Evolutionary conservation across 2,329 filamentous ascomycete genomes (phyloP).

Genomic region (Hypoxylon sp.): DNA sequence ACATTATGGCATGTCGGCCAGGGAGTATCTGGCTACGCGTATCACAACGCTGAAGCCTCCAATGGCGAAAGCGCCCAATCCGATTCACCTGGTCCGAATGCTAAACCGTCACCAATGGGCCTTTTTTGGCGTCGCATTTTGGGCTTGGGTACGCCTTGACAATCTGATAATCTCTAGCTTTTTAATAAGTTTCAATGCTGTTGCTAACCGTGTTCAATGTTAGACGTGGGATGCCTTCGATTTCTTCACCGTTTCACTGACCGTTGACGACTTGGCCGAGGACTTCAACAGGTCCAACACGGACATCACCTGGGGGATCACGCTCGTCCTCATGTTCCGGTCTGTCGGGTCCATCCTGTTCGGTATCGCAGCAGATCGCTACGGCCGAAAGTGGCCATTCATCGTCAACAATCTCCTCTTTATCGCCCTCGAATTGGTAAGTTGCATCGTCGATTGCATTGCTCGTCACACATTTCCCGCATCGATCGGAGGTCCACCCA

Average conservation of each 20-base stretch:
- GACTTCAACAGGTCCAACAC: constrained; percentile 68
- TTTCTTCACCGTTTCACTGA: constrained; percentile 76
- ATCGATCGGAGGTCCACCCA: constrained; percentile 27
- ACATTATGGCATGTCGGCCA: constrained; percentile 65
- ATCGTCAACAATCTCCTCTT: constrained; percentile 81
- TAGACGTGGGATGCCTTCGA: constrained; percentile 76
- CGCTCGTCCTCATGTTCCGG: constrained; percentile 73
- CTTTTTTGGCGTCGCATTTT: constrained; percentile 69
- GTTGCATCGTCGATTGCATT: constrained; percentile 43
- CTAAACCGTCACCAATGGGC: constrained; percentile 67
- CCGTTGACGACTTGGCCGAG: constrained; percentile 66
- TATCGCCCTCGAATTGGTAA: constrained; percentile 78
- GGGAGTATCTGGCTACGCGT: constrained; percentile 66
- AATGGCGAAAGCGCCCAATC: constrained; percentile 68
- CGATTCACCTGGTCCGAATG: constrained; percentile 64
- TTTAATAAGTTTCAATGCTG: constrained; percentile 1
- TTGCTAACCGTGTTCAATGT: constrained; percentile 26
- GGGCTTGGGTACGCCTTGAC: constrained; percentile 65
- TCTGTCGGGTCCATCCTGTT: constrained; percentile 69
- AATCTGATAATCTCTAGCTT: neutral
- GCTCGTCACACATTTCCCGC: constrained; percentile 25
- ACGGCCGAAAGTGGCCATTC: constrained; percentile 79
- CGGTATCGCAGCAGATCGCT: constrained; percentile 69
- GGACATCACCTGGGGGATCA: constrained; percentile 76
- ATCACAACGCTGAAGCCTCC: constrained; percentile 70